Evolutionary conservation across 148 eudicot genomes (phyloP), one percentile per base, ranked within the genome.

Genomic region (Agrostemma githago): DNA sequence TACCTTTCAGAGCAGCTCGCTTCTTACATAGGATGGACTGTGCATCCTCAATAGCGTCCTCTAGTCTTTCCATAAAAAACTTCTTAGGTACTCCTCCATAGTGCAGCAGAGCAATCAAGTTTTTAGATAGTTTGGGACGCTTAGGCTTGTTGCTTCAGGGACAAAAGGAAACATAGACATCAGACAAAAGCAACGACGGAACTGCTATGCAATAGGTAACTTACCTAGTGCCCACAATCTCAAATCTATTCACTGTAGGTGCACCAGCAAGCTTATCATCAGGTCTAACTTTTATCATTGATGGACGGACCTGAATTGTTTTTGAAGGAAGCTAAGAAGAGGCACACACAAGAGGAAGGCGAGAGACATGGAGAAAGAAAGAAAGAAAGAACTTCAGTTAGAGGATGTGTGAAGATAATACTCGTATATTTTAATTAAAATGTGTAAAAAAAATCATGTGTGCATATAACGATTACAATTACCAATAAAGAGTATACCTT

Each of bases 51-150:
- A 92, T 64, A 80, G 95, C 86, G 40, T 77, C 79, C 7, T 2
- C 41, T 59, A 95, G 68, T 75, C 88, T 34, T 57, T 77, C 71
- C 66, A 88, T 38, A 77, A 95, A 95, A 62, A 53, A 86, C 1
- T 76, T 76, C 63, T 70, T 78, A 1, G 97, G 97, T 57, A 94
- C 92, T 60, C 93, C 97, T 54, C 98, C 98, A 76, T 81, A 86
- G 81, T 77, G 85, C 68, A 95, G 85, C 38, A 95, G 89, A 44
- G 93, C 89, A 80, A 94, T 94, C 87, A 94, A 84, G 69, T 80
- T 76, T 78, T 76, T 92, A 8, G 98, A 94, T 7, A 94, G 80
- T 40, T 44, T 63, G 5, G 88, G 51, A 74, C 48, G 83, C 73
- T 66, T 79, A 10, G 98, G 98, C 76, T 83, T 87, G 26, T 79